Percentiles rank a stretch among this genome's conserved stretches.
These are phyloP conservation scores for Naumovozyma castellii DNA, from an alignment of 805 yeast genomes.

Conservation along the genomic window DNA sequence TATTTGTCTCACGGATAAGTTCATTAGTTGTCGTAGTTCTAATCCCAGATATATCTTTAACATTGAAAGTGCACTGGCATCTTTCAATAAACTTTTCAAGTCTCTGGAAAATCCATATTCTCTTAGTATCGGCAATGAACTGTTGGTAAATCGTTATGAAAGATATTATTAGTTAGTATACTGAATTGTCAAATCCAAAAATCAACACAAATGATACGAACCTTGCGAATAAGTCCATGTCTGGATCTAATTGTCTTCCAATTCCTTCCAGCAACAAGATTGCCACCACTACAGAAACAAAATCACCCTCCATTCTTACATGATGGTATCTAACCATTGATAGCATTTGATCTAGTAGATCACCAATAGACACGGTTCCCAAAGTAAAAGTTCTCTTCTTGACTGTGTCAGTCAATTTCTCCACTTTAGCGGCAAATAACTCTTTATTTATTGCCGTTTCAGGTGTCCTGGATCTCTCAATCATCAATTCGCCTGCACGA, in stretches of 20 bases:
- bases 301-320: constrained; percentile 96
- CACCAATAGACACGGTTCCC: constrained; percentile 89
- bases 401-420: constrained; percentile 68
- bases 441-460: constrained; percentile 81
- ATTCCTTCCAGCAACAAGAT: constrained; percentile 87
- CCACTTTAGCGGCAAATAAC: constrained; percentile 79
- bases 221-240: constrained; percentile 91
- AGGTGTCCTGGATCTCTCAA: constrained; percentile 90
- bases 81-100: constrained; percentile 46
- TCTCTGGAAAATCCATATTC: constrained; percentile 64
- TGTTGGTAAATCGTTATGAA: constrained; percentile 18
- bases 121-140: constrained; percentile 78
- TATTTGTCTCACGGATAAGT: constrained; percentile 69
- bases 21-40: constrained; percentile 79
- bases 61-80: constrained; percentile 65
- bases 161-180: not conserved
- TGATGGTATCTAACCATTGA: constrained; percentile 90
- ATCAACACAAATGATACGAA: constrained; percentile 48
- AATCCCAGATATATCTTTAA: constrained; percentile 83
- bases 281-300: constrained; percentile 90
- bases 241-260: constrained; percentile 89
- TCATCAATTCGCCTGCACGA: constrained; percentile 89
- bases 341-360: constrained; percentile 74
- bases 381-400: constrained; percentile 83
- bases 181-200: constrained; percentile 1